Evolutionary conservation across 805 yeast species (phyloP).

Genomic region (Kodamaea hsintzibuensis): DNA sequence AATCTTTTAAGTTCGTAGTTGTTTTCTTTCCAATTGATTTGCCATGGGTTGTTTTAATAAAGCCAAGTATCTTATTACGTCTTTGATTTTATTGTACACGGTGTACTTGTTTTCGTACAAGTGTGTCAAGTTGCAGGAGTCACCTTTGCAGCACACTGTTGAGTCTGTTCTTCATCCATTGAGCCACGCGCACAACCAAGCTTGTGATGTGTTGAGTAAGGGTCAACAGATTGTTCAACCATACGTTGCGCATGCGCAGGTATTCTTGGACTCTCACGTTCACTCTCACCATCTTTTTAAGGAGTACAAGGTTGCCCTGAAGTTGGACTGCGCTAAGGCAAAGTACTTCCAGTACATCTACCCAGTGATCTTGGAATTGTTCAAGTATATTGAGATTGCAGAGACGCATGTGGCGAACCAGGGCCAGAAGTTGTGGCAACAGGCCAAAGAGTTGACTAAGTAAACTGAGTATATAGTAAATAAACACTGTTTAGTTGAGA

Average conservation of each 20-base stretch:
- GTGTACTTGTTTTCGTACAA: conserved; percentile 42
- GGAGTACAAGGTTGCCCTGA: conserved; percentile 31
- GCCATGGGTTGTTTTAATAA: conserved; percentile 18
- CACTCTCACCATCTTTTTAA: conserved; percentile 36
- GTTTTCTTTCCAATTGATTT: conserved; percentile 1
- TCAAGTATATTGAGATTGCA: conserved; percentile 32
- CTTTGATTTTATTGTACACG: conserved; percentile 32
- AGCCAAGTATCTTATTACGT: conserved; percentile 21
- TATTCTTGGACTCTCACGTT: conserved; percentile 37
- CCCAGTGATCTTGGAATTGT: conserved; percentile 34
- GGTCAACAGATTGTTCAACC: conserved; percentile 33
- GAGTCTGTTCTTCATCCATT: conserved; percentile 39
- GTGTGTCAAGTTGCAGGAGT: conserved; percentile 33
- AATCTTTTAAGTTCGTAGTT: background rate
- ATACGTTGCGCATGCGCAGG: conserved; percentile 25
- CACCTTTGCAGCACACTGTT: conserved; percentile 31
- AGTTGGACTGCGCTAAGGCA: conserved; percentile 24
- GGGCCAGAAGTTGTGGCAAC: conserved; percentile 2
- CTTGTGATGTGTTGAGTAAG: conserved; percentile 34
- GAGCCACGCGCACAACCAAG: conserved; percentile 33
- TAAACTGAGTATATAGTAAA: background rate
- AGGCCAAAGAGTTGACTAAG: background rate
- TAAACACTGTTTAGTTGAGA: background rate
- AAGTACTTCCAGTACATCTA: conserved; percentile 25
- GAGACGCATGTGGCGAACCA: conserved; percentile 33